Conservation (phyloP, 208 protist genomes). For the Phytomonas sp. region DNA sequence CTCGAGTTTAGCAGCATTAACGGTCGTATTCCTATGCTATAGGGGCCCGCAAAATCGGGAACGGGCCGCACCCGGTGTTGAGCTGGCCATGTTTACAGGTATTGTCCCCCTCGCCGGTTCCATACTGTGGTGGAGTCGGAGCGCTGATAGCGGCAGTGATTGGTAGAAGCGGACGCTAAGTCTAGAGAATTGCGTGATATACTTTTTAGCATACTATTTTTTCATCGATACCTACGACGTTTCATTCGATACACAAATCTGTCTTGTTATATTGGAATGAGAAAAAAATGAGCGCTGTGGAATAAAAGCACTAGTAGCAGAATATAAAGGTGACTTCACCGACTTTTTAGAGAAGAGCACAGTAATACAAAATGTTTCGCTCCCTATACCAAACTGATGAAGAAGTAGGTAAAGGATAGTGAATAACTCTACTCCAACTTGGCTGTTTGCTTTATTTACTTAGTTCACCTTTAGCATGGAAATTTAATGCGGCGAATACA, state of each 20-base stretch:
- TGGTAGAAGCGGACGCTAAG: constrained; percentile 14
- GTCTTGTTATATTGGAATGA: not conserved
- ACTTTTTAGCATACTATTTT: not conserved
- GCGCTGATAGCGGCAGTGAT: constrained; percentile 20
- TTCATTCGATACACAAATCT: not conserved
- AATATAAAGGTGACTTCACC: not conserved
- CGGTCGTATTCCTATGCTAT: constrained; percentile 38
- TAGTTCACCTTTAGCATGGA: constrained; percentile 6
- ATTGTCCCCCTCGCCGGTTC: constrained; percentile 43
- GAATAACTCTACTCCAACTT: not conserved
- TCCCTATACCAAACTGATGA: not conserved
- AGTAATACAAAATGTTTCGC: not conserved
- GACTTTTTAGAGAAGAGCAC: not conserved
- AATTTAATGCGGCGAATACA: constrained; percentile 13
- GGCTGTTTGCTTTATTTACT: not conserved
- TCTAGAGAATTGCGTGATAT: not conserved
- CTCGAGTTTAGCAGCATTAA: constrained; percentile 45
- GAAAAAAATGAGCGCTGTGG: not conserved
- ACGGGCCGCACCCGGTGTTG: constrained; percentile 40
- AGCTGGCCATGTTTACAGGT: constrained; percentile 51
- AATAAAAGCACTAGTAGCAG: not conserved
- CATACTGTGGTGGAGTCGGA: constrained; percentile 61
- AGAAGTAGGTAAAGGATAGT: not conserved
- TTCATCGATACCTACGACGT: not conserved
- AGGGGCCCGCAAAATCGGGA: constrained; percentile 31